Evolutionary conservation across 2,329 filamentous ascomycete genomes (phyloP), one percentile per base, ranked within the genome.

Genomic region (Ophiosphaerella narmari): DNA sequence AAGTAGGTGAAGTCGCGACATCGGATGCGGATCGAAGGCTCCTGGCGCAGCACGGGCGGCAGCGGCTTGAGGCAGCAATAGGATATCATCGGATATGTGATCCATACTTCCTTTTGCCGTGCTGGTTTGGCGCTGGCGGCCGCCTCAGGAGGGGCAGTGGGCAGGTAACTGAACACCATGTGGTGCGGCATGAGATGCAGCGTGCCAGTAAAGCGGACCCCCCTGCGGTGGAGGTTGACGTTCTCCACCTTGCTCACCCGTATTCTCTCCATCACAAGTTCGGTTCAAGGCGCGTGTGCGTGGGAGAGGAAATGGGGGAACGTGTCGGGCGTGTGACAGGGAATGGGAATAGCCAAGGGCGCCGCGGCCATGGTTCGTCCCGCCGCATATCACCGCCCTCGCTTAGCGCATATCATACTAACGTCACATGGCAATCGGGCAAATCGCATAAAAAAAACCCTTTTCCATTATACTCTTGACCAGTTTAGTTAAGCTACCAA

Each of bases 1-100:
- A 96, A 86, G 74, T 92, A 96, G 41, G 86, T 93, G 72, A 99
- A 97, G 78, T 99, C 94, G 50, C 93, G 89, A 70, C 92, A 91
- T 45, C 91, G 87, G 54, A 99, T 78, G 44, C 93, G 88, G 67
- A 99, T 91, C 3, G 90, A 89, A 5, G 92, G 91, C 29, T 86
- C 82, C 54, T 91, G 83, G 43, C 85, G 83, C 50, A 88, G 88
- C 11, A 81, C 79, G 6, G 84, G 80, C 14, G 89, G 87, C 39
- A 87, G 86, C 24, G 91, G 88, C 52, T 90, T 85, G 59, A 93
- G 85, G 21, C 83, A 85, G 75, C 92, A 96, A 66, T 87, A 84
- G 35, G 84, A 84, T 65, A 99, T 90, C 75, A 97, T 92, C 21
- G 93, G 92, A 74, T 92, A 99, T 13, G 94, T 92, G 47, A 97